These are phyloP conservation scores for Cotoneaster glaucophyllus DNA, from an alignment of 306 rosid genomes.

Conservation along the genomic window DNA sequence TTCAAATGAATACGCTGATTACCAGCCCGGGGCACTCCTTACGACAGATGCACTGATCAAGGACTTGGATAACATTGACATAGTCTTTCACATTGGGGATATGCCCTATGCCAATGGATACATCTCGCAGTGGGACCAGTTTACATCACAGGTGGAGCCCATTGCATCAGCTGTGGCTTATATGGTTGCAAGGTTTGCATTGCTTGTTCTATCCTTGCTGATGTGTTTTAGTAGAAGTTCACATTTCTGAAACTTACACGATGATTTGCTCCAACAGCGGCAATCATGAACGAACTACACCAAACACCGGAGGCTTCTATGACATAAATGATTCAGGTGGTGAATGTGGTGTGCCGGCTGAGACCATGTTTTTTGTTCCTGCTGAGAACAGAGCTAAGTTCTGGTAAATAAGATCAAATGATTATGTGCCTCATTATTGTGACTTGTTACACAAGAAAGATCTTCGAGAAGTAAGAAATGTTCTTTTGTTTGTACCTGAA, in stretches of 20 bases:
- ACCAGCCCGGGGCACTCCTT: slow-evolving; percentile 76
- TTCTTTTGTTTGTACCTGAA: not conserved
- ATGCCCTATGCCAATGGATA: slow-evolving; percentile 70
- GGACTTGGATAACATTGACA: slow-evolving; percentile 62
- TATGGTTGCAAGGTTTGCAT: slow-evolving; percentile 74
- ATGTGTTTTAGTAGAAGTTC: not conserved
- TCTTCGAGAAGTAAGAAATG: not conserved
- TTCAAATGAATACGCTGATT: slow-evolving; percentile 68
- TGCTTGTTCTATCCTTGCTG: not conserved
- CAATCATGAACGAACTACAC: slow-evolving; percentile 74
- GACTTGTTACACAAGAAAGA: not conserved
- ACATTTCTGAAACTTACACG: not conserved
- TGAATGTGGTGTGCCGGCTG: slow-evolving; percentile 76
- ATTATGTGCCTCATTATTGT: not conserved
- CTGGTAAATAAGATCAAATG: slow-evolving; percentile 38
- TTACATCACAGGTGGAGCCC: slow-evolving; percentile 80
- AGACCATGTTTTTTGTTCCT: slow-evolving; percentile 74
- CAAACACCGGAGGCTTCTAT: slow-evolving; percentile 65
- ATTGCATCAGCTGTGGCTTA: slow-evolving; percentile 69
- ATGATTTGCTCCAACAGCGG: slow-evolving; percentile 39
- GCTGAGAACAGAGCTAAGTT: slow-evolving; percentile 79
- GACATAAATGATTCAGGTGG: slow-evolving; percentile 73
- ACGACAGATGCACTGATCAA: slow-evolving; percentile 81
- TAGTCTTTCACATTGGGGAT: slow-evolving; percentile 83
- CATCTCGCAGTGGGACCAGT: slow-evolving; percentile 85